Evolutionary conservation across 495 filamentous ascomycete species (phyloP), one percentile per base, ranked within the genome.

Genomic region (Penicillium psychrofluorescens): DNA sequence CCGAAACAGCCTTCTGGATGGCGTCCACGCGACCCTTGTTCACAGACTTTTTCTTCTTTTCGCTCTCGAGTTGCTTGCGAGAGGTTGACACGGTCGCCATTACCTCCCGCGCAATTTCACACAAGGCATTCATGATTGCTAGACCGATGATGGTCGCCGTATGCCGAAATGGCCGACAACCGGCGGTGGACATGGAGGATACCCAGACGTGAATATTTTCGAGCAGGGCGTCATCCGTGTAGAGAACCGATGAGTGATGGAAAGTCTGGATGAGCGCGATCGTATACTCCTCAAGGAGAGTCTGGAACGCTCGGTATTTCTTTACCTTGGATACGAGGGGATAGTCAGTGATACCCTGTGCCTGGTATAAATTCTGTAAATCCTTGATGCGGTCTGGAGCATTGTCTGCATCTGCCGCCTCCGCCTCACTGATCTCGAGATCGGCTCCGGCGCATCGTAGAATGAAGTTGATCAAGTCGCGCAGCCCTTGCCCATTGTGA

Each of bases 121-220:
- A 84, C 28, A 98, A 66, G 0, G 81, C 71, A 38, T 72, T 86
- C 38, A 84, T 79, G 46, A 95, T 83, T 14, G 83, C 73, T 28
- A 96, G 70, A 2, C 84, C 79, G 11, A 88, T 78, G 6, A 95
- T 76, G 1, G 91, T 95, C 2, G 90, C 82, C 0, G 92, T 98
- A 61, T 97, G 94, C 41, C 92, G 75, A 63, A 98, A 95, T 6
- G 92, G 90, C 14, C 94, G 80, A 34, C 86, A 80, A 1, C 72
- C 66, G 0, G 88, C 85, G 8, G 86, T 90, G 4, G 90, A 89
- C 83, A 97, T 85, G 14, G 83, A 78, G 12, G 80, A 79, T 28
- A 95, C 68, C 94, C 92, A 98, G 42, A 84, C 66, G 46, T 86
- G 75, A 39, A 95, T 76, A 52, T 91, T 95, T 54, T 95, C 87